phyloP scores from a whole-genome alignment of 495 filamentous ascomycete species.

The Pseudotulostoma volvatum region DNA sequence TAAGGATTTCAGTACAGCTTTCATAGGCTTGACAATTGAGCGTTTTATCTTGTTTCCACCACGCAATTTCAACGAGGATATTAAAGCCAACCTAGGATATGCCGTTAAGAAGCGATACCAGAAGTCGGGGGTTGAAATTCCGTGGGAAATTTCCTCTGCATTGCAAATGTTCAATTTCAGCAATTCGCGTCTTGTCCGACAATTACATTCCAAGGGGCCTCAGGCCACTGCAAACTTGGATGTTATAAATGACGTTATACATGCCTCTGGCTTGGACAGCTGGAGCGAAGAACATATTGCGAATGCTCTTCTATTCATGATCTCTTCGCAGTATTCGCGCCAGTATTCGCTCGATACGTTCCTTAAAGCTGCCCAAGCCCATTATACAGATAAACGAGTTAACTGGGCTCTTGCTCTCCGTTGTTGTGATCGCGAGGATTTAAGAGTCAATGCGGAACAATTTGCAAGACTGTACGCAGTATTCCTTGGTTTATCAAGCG shows the following conservation, averaged over 20 bases:
- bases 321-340: constrained; percentile 45
- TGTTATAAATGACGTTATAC: constrained; percentile 44
- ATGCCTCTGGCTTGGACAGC: constrained; percentile 45
- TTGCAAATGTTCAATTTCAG: constrained; percentile 58
- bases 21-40: constrained; percentile 63
- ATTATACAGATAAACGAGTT: constrained; percentile 41
- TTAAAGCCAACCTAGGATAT: constrained; percentile 48
- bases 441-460: constrained; percentile 59
- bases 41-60: constrained; percentile 69
- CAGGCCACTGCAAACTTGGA: constrained; percentile 37
- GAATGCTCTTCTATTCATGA: constrained; percentile 66
- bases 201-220: constrained; percentile 62
- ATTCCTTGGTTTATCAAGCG: constrained; percentile 49
- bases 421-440: constrained; percentile 64
- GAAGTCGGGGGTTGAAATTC: constrained; percentile 40
- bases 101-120: constrained; percentile 54
- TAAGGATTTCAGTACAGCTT: constrained; percentile 46
- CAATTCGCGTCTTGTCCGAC: constrained; percentile 45
- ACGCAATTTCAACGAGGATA: constrained; percentile 59
- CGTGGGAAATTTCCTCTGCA: constrained; percentile 55
- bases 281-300: constrained; percentile 72
- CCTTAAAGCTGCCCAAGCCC: constrained; percentile 42
- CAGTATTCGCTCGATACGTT: constrained; percentile 60
- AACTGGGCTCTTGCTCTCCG: constrained; percentile 71
- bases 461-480: constrained; percentile 67